Base-by-base conservation (phyloP, 768 basidiomycete species). In the Lentinula raphanica region DNA sequence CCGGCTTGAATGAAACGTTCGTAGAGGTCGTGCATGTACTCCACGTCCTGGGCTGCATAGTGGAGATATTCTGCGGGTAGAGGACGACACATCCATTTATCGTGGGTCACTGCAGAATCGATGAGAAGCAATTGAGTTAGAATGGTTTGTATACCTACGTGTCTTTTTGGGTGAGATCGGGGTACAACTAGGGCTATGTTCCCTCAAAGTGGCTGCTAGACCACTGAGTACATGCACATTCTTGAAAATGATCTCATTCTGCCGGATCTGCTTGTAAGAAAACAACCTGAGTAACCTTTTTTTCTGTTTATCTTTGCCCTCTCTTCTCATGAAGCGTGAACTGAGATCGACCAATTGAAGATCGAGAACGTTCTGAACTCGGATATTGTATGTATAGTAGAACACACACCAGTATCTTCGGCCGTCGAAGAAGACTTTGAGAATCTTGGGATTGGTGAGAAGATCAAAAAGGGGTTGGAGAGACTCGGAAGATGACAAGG, bases 361-460 rank as follows among this genome's bases (percentile, higher is more conserved):
- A 59, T 78, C 77, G 11, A 78, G 58, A 9, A 78, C 68, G 13
- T 68, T 67, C 9, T 64, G 60, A 23, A 78, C 60, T 0, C 49
- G 27, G 23, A 74, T 63, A 1, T 67, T 66, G 31, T 72, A 72
- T 0, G 60, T 49, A 17, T 66, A 53, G 8, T 28, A 60, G 3
- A 78, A 64, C 59, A 77, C 76, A 32, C 71, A 63, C 62, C 64
- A 74, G 62, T 78, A 77, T 63, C 71, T 71, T 1, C 76, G 68
- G 11, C 75, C 76, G 60, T 78, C 77, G 70, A 73, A 78, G 60
- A 75, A 71, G 59, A 78, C 60, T 62, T 77, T 78, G 29, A 67
- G 65, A 35, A 75, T 60, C 1, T 46, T 31, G 12, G 65, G 62
- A 36, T 70, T 64, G 23, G 59, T 61, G 49, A 78, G 68, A 13